Evolutionary conservation across 805 yeast genomes (phyloP).

Genomic region (Blastobotrys chiropterorum): DNA sequence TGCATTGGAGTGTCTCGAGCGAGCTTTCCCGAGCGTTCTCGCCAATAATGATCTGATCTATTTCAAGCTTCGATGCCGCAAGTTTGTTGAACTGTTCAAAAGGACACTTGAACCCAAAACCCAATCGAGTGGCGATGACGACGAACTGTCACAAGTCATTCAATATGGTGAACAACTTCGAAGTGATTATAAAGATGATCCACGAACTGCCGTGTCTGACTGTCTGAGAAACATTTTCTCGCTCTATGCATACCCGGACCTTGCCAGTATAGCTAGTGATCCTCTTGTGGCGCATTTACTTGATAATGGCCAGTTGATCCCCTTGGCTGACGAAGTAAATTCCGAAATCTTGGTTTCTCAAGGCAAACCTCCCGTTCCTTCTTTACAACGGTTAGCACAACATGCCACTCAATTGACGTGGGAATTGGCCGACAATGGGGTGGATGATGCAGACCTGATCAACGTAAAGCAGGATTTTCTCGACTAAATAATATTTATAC

Average conservation of each 20-base stretch:
- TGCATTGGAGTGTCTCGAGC: constrained; percentile 35
- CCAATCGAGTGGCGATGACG: background rate
- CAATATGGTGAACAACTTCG: constrained; percentile 37
- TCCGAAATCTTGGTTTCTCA: constrained; percentile 37
- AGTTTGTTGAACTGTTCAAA: constrained; percentile 37
- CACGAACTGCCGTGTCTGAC: constrained; percentile 31
- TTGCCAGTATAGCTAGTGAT: constrained; percentile 33
- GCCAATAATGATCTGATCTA: constrained; percentile 28
- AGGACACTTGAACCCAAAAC: too few species aligned
- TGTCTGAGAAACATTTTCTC: constrained; percentile 43
- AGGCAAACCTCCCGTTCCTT: constrained; percentile 40
- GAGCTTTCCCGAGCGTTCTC: constrained; percentile 37
- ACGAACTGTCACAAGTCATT: constrained; percentile 25
- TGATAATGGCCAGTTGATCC: constrained; percentile 33
- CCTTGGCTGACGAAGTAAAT: constrained; percentile 39
- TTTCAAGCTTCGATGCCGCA: constrained; percentile 40
- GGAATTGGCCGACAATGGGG: constrained; percentile 26
- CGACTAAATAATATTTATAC: too few species aligned
- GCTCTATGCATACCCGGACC: constrained; percentile 48
- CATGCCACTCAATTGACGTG: constrained; percentile 36
- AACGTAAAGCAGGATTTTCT: constrained; percentile 44
- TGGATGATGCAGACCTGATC: constrained; percentile 33
- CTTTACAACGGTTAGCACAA: constrained; percentile 39
- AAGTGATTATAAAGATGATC: constrained; percentile 25
- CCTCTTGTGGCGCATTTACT: constrained; percentile 33